phyloP scores from a whole-genome alignment of 371 early-diverging fungal species.

The Mucor mucedo region DNA sequence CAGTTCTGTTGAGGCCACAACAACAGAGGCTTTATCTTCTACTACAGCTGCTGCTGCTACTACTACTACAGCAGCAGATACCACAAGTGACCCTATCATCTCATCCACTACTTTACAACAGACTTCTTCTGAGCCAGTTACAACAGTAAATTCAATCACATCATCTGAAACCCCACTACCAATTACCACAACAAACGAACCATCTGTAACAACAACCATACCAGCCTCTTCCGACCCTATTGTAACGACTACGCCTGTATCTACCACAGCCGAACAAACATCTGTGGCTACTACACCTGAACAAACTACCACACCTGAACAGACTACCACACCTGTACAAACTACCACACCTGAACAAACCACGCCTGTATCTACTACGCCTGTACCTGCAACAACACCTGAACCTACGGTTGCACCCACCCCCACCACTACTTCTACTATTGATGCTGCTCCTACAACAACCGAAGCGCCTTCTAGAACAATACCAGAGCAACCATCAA shows the following conservation, averaged over 20 bases:
- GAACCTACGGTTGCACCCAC: background rate
- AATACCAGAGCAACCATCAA: background rate
- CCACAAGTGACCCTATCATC: background rate
- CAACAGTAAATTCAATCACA: background rate
- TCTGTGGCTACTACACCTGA: background rate
- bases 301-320: background rate
- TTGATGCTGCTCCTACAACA: background rate
- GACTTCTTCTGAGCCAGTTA: background rate
- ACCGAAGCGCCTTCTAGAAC: background rate
- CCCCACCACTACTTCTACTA: conserved; percentile 3
- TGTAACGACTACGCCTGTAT: conserved; percentile 3
- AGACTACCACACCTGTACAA: background rate
- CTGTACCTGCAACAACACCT: background rate
- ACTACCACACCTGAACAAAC: conserved; percentile 6
- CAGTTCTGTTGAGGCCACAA: background rate
- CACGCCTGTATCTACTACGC: background rate
- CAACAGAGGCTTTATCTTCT: background rate
- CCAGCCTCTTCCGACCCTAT: conserved; percentile 1
- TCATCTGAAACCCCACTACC: background rate
- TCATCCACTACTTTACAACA: background rate
- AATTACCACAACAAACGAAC: background rate
- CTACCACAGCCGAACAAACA: background rate
- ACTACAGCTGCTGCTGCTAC: background rate
- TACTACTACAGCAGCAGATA: too few relatives aligned
- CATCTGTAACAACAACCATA: conserved; percentile 1